Conservation (phyloP, 257 asterid species). For the Solanum bulbocastanum region DNA sequence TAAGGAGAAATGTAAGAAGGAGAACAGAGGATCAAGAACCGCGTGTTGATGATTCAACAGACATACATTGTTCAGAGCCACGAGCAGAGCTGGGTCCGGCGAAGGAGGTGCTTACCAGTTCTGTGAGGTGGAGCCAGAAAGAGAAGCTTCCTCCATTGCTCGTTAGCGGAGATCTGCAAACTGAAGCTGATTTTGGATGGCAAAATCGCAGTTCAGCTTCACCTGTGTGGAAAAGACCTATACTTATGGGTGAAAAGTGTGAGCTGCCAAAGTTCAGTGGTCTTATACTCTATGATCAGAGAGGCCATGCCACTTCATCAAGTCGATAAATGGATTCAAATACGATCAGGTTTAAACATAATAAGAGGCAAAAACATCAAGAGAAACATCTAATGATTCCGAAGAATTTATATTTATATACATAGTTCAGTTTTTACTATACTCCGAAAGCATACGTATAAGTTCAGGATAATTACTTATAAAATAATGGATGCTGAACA, state of each 20-base stretch:
- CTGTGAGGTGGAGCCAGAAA: conserved; percentile 56
- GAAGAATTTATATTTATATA: background rate
- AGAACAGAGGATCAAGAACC: conserved; percentile 29
- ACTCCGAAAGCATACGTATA: background rate
- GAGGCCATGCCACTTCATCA: conserved; percentile 45
- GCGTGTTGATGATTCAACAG: background rate
- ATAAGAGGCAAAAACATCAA: background rate
- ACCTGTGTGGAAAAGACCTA: conserved; percentile 82
- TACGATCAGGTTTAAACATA: background rate
- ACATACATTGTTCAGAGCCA: background rate
- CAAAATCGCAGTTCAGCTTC: conserved; percentile 44
- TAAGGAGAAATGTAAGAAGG: conserved; percentile 9
- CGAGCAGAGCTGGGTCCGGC: conserved; percentile 4
- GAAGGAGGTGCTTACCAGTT: conserved; percentile 22
- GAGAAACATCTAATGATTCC: background rate
- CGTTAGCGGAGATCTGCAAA: background rate
- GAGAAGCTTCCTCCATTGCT: conserved; percentile 27
- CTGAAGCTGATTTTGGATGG: conserved; percentile 25
- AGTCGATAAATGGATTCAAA: background rate
- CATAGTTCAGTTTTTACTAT: background rate
- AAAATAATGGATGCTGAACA: background rate
- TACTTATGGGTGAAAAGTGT: conserved; percentile 83
- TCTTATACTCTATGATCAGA: conserved; percentile 66
- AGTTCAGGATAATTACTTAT: background rate
- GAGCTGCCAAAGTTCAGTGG: conserved; percentile 84